Evolutionary conservation across 441 rosid genomes (phyloP).

Genomic region (Populus hybrid): DNA sequence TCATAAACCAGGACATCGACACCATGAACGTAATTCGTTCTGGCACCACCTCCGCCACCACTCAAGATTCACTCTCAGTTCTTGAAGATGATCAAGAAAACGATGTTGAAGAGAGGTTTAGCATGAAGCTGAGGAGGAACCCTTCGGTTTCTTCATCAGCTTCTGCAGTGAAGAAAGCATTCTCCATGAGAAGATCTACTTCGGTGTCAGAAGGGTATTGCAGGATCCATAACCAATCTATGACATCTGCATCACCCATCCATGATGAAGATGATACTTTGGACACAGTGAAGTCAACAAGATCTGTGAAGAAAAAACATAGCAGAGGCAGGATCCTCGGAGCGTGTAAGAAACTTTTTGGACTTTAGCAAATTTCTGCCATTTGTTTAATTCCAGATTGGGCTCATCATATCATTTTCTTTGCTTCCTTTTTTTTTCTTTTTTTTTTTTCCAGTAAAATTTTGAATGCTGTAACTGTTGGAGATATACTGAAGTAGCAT

Average conservation of each 20-base stretch:
- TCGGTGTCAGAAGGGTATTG: slow-evolving; percentile 77
- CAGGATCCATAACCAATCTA: slow-evolving; percentile 75
- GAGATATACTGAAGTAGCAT: too few species aligned
- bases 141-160: slow-evolving; percentile 53
- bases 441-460: too few species aligned
- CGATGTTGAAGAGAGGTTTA: slow-evolving; percentile 16
- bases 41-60: slow-evolving; percentile 3
- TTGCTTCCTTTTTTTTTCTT: background rate
- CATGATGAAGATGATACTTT: slow-evolving; percentile 27
- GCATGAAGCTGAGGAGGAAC: slow-evolving; percentile 47
- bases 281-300: slow-evolving; percentile 20
- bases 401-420: background rate
- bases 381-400: background rate
- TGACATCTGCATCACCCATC: slow-evolving; percentile 37
- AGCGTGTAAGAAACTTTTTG: slow-evolving; percentile 76
- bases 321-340: slow-evolving; percentile 52
- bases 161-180: slow-evolving; percentile 47
- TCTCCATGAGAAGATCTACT: slow-evolving; percentile 72
- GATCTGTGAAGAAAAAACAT: slow-evolving; percentile 42
- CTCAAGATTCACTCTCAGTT: slow-evolving; percentile 23
- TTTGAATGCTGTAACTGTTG: too few species aligned
- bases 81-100: slow-evolving; percentile 21
- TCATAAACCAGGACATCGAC: background rate
- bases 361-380: slow-evolving; percentile 30
- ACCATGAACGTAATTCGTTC: background rate